Conservation (phyloP, 2,329 filamentous ascomycete species). For the Zasmidium angulare region DNA sequence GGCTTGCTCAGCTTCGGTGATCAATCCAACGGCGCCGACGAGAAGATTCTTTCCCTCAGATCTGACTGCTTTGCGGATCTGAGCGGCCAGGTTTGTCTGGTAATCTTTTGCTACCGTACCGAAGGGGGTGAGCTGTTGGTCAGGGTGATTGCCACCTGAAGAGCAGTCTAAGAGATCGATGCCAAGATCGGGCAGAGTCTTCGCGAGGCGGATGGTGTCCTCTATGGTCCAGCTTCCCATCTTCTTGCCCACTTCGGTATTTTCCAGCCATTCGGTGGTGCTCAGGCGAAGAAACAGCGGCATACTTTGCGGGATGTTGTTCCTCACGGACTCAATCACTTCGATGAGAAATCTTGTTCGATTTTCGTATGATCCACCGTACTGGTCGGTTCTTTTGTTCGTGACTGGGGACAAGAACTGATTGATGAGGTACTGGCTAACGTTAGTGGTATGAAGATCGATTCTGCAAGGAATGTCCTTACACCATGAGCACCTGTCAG, state of each 20-base stretch:
- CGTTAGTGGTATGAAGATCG: background rate
- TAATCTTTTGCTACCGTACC: conserved; percentile 42
- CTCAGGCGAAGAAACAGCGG: conserved; percentile 72
- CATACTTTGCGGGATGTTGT: conserved; percentile 62
- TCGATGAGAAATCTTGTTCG: conserved; percentile 67
- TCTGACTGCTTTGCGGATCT: conserved; percentile 43
- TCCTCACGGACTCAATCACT: conserved; percentile 53
- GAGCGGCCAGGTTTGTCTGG: conserved; percentile 50
- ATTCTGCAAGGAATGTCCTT: background rate
- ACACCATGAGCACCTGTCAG: conserved; percentile 61
- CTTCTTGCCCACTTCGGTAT: conserved; percentile 50
- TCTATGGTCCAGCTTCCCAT: conserved; percentile 66
- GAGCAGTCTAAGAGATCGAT: conserved; percentile 86
- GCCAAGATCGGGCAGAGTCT: conserved; percentile 68
- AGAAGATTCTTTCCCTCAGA: conserved; percentile 42
- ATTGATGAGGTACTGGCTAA: conserved; percentile 62
- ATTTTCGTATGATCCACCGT: conserved; percentile 70
- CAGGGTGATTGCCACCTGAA: conserved; percentile 67
- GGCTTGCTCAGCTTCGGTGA: conserved; percentile 55
- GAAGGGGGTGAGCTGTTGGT: conserved; percentile 47
- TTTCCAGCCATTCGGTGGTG: conserved; percentile 72
- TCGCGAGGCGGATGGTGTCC: conserved; percentile 63
- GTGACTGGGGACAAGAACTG: conserved; percentile 66
- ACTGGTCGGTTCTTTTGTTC: conserved; percentile 67
- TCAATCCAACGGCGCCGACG: conserved; percentile 53